Percentiles rank a stretch among this genome's conserved stretches.
Conservation (phyloP, 345 rosid species). For the Punica granatum region DNA sequence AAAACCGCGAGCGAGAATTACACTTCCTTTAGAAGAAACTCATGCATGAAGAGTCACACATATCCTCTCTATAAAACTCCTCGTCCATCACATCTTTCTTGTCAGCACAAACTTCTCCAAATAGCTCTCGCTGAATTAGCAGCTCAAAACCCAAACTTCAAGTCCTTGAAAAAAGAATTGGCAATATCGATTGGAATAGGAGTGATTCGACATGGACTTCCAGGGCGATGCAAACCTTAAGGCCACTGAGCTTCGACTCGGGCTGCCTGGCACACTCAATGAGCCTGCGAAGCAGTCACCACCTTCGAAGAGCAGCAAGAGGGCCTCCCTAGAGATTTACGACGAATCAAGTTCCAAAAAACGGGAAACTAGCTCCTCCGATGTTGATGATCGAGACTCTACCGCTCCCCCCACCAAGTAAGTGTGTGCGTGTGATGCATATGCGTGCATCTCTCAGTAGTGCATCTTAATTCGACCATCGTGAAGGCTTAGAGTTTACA, state of each 20-base stretch:
- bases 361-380: neutral
- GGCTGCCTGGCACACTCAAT: conserved; percentile 60
- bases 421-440: too few species aligned
- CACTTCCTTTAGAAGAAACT: conserved; percentile 10
- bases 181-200: too few species aligned
- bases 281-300: conserved; percentile 26
- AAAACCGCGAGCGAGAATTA: too few species aligned
- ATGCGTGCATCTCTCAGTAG: neutral
- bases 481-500: too few species aligned
- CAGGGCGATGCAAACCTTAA: conserved; percentile 37
- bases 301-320: conserved; percentile 16
- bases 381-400: conserved; percentile 6
- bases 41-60: conserved; percentile 24
- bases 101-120: too few species aligned
- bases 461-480: too few species aligned
- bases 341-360: neutral
- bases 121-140: too few species aligned
- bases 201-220: conserved; percentile 19
- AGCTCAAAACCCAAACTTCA: neutral
- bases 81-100: too few species aligned
- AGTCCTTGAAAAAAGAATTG: neutral
- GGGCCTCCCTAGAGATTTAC: conserved; percentile 2
- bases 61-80: conserved; percentile 30
- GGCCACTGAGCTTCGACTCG: conserved; percentile 76
- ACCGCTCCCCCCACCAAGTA: conserved; percentile 48